Base-by-base conservation (phyloP, 768 basidiomycete species). In the Collybia nuda region DNA sequence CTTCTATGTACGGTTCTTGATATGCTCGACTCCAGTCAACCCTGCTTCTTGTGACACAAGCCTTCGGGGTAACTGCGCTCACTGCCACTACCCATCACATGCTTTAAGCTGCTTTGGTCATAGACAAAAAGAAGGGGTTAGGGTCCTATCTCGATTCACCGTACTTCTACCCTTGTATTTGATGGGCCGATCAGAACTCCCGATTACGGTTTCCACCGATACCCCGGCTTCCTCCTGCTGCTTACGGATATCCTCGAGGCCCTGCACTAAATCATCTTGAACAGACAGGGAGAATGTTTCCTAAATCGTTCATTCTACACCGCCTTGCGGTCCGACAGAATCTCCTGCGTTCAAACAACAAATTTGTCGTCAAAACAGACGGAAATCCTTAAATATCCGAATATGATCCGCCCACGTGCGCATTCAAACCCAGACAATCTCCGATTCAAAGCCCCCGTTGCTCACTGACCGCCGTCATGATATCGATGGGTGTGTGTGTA, bases 51-150 rank as follows among this genome's bases (percentile, higher is more conserved):
- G 39, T 45, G 44, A 46, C 45, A 44, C 46, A 39, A 47, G 47
- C 62, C 62, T 67, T 69, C 70, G 68, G 66, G 62, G 54, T 65
- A 70, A 63, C 59, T 59, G 51, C 58, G 53, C 55, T 64, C 67
- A 67, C 64, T 63, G 67, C 67, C 71, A 67, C 67, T 66, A 62
- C 65, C 53, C 52, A 48, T 59, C 57, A 55, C 56, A 56, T 53
- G 56, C 53, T 19, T 42, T 38, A 39, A 35, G 28, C 24, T 50
- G 44, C 46, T 42, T 50, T 43, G 48, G 36, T 17, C 39, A 40
- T 51, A 26, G 44, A 26, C n/a, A n/a, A 21, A 35, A 40, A 18
- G 23, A 39, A 45, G 35, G 45, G 48, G 44, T 50, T 51, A 50
- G 39, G 45, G 24, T 26, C 32, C 28, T 15, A 57, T 59, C 61